Evolutionary conservation across 805 yeast species (phyloP), one percentile per base, ranked within the genome.

Genomic region (Wickerhamomyces xylosicus): DNA sequence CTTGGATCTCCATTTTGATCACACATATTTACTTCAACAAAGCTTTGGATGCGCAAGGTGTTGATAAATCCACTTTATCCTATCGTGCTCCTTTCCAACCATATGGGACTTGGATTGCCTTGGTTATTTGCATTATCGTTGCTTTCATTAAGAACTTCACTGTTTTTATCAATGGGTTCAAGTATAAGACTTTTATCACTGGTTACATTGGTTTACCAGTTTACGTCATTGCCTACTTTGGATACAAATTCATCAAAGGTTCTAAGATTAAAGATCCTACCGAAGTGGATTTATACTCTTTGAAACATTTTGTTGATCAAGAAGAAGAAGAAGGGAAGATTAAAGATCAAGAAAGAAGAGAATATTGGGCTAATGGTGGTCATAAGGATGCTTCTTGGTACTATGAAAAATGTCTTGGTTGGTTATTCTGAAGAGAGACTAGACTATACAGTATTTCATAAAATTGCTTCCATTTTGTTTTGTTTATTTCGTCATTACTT

Each of bases 41-140:
- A 34, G 79, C 80, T 21, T 62, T 85, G 49, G 71, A 70, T 47
- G 56, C 63, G 21, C 73, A 87, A 56, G 77, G 78, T 38, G 77
- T 82, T 41, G 65, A 78, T 22, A 64, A 94, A 51, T 77, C 77
- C 47, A 67, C 71, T 9, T 66, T 85, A 42, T 92, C 95, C 7
- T 85, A 70, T 67, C 80, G 77, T 57, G 89, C 92, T 7, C 55
- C 54, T 13, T 66, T 68, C 41, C 80, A 78, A 77, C 92, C 94
- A 3, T 72, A 56, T 45, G 62, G 67, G 46, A 82, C 89, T 2
- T 78, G 74, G 59, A 79, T 80, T 50, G 72, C 86, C 3, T 62
- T 74, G 4, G 59, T 68, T 41, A 64, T 72, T 46, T 67, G 79
- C 43, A 57, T 68, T 15, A 45, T 80, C 25, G 72, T 85, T 53